Conservation (phyloP, 768 basidiomycete species). For the Botryobasidium botryosum region DNA sequence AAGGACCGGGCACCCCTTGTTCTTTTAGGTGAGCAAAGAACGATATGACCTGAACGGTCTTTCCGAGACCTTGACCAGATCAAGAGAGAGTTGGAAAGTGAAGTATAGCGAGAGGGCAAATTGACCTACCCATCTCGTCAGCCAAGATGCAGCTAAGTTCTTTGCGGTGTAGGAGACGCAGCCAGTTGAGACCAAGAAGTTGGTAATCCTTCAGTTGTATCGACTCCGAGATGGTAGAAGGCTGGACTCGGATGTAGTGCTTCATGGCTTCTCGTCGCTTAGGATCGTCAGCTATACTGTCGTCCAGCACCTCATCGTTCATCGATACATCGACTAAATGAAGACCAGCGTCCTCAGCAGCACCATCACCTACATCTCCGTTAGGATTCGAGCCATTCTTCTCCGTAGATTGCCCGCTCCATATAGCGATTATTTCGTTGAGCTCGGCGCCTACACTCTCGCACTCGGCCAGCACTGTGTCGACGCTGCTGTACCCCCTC, state of each 20-base stretch:
- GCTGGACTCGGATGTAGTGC: conserved; percentile 60
- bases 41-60: conserved; percentile 97
- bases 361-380: background rate
- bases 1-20: conserved; percentile 60
- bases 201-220: conserved; percentile 92
- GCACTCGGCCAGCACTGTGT: conserved; percentile 74
- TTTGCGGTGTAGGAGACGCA: conserved; percentile 68
- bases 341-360: conserved; percentile 5
- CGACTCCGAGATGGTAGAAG: conserved; percentile 42
- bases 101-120: background rate
- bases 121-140: conserved; percentile 96
- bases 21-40: conserved; percentile 85
- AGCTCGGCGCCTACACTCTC: conserved; percentile 70
- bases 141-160: conserved; percentile 87
- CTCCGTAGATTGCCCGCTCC: conserved; percentile 29
- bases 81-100: background rate
- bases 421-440: conserved; percentile 56
- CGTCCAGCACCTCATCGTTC: conserved; percentile 24
- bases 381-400: conserved; percentile 18
- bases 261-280: conserved; percentile 19
- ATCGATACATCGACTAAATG: conserved; percentile 20
- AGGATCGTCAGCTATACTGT: conserved; percentile 17
- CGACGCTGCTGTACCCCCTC: conserved; percentile 71
- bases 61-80: conserved; percentile 61
- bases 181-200: conserved; percentile 93